Conservation (phyloP, 1,284 basidiomycete genomes). For the Mixia osmundae region DNA sequence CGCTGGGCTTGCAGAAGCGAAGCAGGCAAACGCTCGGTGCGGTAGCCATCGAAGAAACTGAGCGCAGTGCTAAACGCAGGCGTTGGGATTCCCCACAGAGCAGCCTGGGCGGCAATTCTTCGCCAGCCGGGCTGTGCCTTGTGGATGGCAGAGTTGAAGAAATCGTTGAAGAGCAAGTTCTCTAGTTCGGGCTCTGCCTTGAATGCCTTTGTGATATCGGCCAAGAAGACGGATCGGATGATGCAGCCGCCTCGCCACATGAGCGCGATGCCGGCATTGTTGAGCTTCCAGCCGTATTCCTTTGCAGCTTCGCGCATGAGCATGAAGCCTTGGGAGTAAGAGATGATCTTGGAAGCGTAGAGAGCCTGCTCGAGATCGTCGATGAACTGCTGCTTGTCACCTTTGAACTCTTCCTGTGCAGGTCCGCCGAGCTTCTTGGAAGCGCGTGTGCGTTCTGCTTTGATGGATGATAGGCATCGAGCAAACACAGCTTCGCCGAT, state of each 20-base stretch:
- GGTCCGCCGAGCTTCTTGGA: slow-evolving; percentile 78
- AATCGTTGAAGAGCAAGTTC: slow-evolving; percentile 85
- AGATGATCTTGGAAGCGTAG: slow-evolving; percentile 98
- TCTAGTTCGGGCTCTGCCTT: slow-evolving; percentile 66
- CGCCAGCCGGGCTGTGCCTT: slow-evolving; percentile 89
- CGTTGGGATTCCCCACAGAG: slow-evolving; percentile 59
- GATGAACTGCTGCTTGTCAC: slow-evolving; percentile 98
- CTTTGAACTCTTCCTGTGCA: slow-evolving; percentile 74
- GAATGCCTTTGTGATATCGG: slow-evolving; percentile 81
- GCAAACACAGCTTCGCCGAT: slow-evolving; percentile 99
- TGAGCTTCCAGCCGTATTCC: slow-evolving; percentile 70
- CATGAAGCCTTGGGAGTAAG: slow-evolving; percentile 99
- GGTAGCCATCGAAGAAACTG: slow-evolving; percentile 97
- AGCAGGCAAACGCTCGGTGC: slow-evolving; percentile 64
- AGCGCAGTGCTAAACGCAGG: slow-evolving; percentile 29
- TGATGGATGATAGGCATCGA: slow-evolving; percentile 85
- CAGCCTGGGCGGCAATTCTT: slow-evolving; percentile 83
- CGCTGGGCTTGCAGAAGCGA: slow-evolving; percentile 68
- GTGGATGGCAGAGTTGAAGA: slow-evolving; percentile 63
- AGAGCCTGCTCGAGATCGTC: slow-evolving; percentile 96
- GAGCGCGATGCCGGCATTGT: slow-evolving; percentile 87
- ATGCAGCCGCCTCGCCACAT: slow-evolving; percentile 80
- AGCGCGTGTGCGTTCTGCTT: slow-evolving; percentile 85
- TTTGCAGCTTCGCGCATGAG: slow-evolving; percentile 96
- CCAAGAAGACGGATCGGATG: slow-evolving; percentile 45